A percentile compares a stretch with the other conserved stretches of the same genome.
phyloP scores from a whole-genome alignment of 2,329 filamentous ascomycete species.

The Phoma sp. region DNA sequence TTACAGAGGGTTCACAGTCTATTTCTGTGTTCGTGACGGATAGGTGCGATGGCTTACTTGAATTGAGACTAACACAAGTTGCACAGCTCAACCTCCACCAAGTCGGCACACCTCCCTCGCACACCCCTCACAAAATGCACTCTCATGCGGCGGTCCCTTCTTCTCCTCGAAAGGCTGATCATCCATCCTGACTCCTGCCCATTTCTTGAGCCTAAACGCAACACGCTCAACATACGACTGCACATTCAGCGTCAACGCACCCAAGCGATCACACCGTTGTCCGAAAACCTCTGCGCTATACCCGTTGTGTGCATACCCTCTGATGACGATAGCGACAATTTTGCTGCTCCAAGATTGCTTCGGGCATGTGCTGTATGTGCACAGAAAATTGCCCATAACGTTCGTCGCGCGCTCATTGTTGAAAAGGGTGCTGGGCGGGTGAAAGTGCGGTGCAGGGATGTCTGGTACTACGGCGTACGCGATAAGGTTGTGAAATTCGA shows the following conservation, averaged over 20 bases:
- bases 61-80: too few relatives aligned
- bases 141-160: not conserved
- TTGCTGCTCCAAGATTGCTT: not conserved
- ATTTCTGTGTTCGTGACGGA: too few relatives aligned
- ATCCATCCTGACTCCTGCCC: not conserved
- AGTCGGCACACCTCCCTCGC: not conserved
- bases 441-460: too few relatives aligned
- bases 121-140: not conserved
- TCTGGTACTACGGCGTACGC: too few relatives aligned
- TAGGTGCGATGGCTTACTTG: too few relatives aligned
- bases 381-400: not conserved
- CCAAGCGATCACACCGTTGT: not conserved
- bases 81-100: too few relatives aligned
- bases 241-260: not conserved
- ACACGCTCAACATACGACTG: not conserved
- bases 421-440: too few relatives aligned
- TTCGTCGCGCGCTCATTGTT: not conserved
- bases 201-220: not conserved
- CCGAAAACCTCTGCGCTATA: not conserved
- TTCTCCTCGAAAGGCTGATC: not conserved
- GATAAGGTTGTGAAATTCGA: too few relatives aligned
- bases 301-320: not conserved
- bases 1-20: too few relatives aligned
- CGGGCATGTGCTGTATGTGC: not conserved
- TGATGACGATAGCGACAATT: not conserved